phyloP scores from a whole-genome alignment of 805 yeast genomes.

The Candida fluviatilis region DNA sequence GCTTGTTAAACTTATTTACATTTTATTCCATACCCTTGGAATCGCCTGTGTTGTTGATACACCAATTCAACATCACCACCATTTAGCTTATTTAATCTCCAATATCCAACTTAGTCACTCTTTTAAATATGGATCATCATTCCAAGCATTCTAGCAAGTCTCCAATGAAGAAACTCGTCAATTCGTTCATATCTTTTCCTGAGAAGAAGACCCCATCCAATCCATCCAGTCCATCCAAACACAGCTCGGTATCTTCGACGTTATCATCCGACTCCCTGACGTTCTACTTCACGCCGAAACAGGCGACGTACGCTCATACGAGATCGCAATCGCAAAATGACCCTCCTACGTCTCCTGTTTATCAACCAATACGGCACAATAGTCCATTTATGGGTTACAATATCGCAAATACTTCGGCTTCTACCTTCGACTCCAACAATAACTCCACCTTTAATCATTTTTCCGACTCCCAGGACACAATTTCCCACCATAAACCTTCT shows the following conservation, averaged over 20 bases:
- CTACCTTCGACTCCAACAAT: background rate
- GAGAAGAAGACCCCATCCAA: background rate
- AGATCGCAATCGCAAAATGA: constrained; percentile 1
- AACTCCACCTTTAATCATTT: background rate
- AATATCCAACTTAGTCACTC: constrained; percentile 1
- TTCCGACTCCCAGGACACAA: background rate
- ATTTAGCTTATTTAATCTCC: no score
- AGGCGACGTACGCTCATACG: background rate
- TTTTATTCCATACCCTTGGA: no score
- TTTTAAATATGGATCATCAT: background rate
- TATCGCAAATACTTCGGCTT: background rate
- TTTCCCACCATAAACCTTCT: background rate
- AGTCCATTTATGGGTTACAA: background rate
- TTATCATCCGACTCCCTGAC: constrained; percentile 1
- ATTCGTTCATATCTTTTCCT: background rate
- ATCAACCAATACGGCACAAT: constrained; percentile 3
- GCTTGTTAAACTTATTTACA: no score
- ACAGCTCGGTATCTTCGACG: constrained; percentile 1
- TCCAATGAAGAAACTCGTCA: background rate
- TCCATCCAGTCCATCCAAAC: background rate
- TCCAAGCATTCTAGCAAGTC: background rate
- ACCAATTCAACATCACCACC: no score
- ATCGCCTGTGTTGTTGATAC: no score
- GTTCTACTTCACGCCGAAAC: constrained; percentile 2
- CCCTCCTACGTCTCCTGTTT: background rate